Percentiles rank a stretch among this genome's conserved stretches.
Conservation (phyloP, 805 yeast genomes). For the Blastobotrys attinorum region DNA sequence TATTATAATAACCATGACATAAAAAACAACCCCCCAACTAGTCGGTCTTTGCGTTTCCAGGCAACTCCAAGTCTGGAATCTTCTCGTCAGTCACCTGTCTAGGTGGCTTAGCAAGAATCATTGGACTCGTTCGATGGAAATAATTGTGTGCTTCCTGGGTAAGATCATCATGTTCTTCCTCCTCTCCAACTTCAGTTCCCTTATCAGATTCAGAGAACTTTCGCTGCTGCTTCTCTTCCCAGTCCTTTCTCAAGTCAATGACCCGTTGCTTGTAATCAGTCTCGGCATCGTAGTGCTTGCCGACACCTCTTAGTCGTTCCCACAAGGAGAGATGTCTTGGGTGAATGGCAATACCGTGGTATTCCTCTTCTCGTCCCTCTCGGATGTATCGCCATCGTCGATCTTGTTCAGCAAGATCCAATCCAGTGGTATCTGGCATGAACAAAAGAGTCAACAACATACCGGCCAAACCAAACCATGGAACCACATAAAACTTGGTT, state of each 20-base stretch:
- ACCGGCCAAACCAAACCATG: constrained; percentile 30
- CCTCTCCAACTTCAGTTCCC: constrained; percentile 11
- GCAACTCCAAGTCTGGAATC: constrained; percentile 19
- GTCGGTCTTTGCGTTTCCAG: constrained; percentile 22
- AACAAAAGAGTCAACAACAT: constrained; percentile 24
- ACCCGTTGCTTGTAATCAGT: constrained; percentile 29
- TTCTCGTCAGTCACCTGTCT: constrained; percentile 20
- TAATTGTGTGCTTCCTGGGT: constrained; percentile 29
- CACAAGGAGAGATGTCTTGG: constrained; percentile 25
- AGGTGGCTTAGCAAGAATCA: constrained; percentile 22
- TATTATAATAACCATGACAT: no score
- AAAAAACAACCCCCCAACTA: no score
- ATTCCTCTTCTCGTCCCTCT: constrained; percentile 26
- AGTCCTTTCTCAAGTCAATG: constrained; percentile 26
- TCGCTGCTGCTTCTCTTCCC: constrained; percentile 26
- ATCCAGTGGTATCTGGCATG: constrained; percentile 29
- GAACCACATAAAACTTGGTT: constrained; percentile 27
- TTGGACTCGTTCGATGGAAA: constrained; percentile 30
- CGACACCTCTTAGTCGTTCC: constrained; percentile 26
- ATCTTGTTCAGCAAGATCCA: constrained; percentile 28
- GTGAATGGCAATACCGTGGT: constrained; percentile 30
- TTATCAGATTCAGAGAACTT: constrained; percentile 18
- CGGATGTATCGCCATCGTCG: constrained; percentile 26
- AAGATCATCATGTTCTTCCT: constrained; percentile 20
- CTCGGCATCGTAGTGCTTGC: constrained; percentile 28